phyloP scores from a whole-genome alignment of 768 basidiomycete genomes.

The Tephrocybe sp. region DNA sequence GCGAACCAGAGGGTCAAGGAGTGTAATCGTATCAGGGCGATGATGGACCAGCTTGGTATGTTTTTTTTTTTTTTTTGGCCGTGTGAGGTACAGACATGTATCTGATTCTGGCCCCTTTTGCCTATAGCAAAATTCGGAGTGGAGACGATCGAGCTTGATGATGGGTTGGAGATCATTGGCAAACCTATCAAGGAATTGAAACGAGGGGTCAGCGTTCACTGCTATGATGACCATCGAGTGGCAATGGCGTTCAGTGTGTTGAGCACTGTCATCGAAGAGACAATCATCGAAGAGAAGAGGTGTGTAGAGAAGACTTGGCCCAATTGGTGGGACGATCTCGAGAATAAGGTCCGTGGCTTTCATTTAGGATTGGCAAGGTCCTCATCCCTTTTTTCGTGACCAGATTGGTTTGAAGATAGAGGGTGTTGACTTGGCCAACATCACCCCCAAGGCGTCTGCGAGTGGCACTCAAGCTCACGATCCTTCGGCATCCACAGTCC shows the following conservation, averaged over 20 bases:
- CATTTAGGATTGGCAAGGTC: background rate
- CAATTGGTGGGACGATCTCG: slow-evolving; percentile 98
- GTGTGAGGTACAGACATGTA: slow-evolving; percentile 1
- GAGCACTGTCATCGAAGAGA: slow-evolving; percentile 66
- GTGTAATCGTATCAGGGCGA: slow-evolving; percentile 94
- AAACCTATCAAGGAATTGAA: slow-evolving; percentile 62
- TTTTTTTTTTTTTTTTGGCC: slow-evolving; percentile 3
- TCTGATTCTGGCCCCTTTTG: slow-evolving; percentile 2
- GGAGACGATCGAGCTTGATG: slow-evolving; percentile 86
- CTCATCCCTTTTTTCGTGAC: slow-evolving; percentile 1
- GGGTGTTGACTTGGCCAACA: slow-evolving; percentile 70
- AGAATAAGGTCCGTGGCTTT: slow-evolving; percentile 72
- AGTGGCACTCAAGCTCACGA: slow-evolving; percentile 29
- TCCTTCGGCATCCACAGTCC: slow-evolving; percentile 16
- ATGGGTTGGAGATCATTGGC: slow-evolving; percentile 89
- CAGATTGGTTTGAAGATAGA: slow-evolving; percentile 88
- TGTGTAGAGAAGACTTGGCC: slow-evolving; percentile 99
- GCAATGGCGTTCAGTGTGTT: slow-evolving; percentile 98
- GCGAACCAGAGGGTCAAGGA: slow-evolving; percentile 99
- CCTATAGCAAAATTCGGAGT: slow-evolving; percentile 88
- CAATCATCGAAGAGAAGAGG: slow-evolving; percentile 89
- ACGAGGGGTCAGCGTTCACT: slow-evolving; percentile 78
- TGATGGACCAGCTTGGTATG: slow-evolving; percentile 92
- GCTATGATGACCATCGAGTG: slow-evolving; percentile 98
- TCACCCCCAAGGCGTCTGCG: slow-evolving; percentile 37